Base-by-base conservation (phyloP, 2,329 filamentous ascomycete genomes). In the Epichloe coenophiala region DNA sequence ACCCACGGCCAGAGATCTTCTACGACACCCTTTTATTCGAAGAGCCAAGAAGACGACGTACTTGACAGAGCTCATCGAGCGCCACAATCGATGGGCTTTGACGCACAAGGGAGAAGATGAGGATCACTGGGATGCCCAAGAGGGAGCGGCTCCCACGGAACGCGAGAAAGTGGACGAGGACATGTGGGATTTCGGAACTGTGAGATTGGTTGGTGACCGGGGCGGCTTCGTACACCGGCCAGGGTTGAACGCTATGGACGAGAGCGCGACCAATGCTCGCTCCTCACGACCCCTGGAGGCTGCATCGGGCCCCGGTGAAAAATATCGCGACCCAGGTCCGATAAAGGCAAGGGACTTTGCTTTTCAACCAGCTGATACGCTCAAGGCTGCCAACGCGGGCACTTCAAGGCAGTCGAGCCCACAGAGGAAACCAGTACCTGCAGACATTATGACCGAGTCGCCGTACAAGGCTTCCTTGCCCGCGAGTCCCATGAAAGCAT, bases 161-260 rank as follows among this genome's bases (percentile, higher is more conserved):
- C 77, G 85, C 36, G 68, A 73, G 55, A 70, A 69, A 17, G 71
- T 78, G 7, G 76, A 84, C 54, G 88, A 96, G 64, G 93, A 97
- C 65, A 80, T 97, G 63, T 98, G 93, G 93, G 93, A 98, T 66
- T 98, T 98, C 71, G 93, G 93, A 42, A 98, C 93, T 0, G 88
- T 98, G 48, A 79, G 90, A 51, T 83, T 94, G 5, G 82, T 84
- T 15, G 79, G 77, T 35, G 80, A 83, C 49, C 76, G 80, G 33
- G 81, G 82, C 54, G 76, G 75, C 33, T 62, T 78, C 1, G 61
- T 77, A 7, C 69, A 69, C 44, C 70, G 80, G 45, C 74, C 75
- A 0, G 83, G 83, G 3, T 71, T 80, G 15, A 76, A 84, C 57
- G 74, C 81, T 0, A 81, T 95, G 81, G 89, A 87, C 57, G 87